phyloP scores from a whole-genome alignment of 140 eudicot species.

The Anethum foeniculum region DNA sequence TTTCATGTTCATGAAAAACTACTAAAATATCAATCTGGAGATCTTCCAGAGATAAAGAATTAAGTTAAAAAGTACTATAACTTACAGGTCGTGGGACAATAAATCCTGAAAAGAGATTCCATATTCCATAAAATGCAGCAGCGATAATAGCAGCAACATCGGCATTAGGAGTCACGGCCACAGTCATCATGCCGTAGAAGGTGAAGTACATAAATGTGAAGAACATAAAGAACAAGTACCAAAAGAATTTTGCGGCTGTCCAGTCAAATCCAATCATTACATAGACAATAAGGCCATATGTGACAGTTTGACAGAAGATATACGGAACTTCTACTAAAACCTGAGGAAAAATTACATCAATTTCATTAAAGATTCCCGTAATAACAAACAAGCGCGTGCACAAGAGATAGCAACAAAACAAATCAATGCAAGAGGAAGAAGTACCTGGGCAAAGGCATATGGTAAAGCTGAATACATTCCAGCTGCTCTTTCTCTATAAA shows the following conservation, averaged over 20 bases:
- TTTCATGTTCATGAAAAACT: neutral
- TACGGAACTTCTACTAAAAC: constrained; percentile 62
- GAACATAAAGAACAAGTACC: constrained; percentile 50
- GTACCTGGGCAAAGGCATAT: constrained; percentile 85
- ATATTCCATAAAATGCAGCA: constrained; percentile 40
- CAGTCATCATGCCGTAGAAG: constrained; percentile 67
- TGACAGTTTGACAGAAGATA: constrained; percentile 28
- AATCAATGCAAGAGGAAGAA: neutral
- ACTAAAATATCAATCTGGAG: neutral
- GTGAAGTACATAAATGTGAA: constrained; percentile 49
- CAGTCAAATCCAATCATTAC: constrained; percentile 68
- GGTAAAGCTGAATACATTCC: constrained; percentile 87
- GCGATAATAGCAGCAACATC: constrained; percentile 47
- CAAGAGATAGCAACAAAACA: neutral
- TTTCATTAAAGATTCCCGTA: neutral
- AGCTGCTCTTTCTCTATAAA: constrained; percentile 73
- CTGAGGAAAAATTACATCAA: constrained; percentile 9
- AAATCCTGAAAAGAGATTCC: constrained; percentile 66
- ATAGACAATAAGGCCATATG: constrained; percentile 46
- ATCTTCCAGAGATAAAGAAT: neutral
- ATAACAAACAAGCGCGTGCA: neutral
- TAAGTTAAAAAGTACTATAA: neutral
- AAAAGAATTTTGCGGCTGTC: constrained; percentile 42
- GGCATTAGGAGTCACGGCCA: constrained; percentile 61
- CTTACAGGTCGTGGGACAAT: constrained; percentile 61